Evolutionary conservation across 176 grass and related monocot species (phyloP).

Genomic region (Raddia guianensis): DNA sequence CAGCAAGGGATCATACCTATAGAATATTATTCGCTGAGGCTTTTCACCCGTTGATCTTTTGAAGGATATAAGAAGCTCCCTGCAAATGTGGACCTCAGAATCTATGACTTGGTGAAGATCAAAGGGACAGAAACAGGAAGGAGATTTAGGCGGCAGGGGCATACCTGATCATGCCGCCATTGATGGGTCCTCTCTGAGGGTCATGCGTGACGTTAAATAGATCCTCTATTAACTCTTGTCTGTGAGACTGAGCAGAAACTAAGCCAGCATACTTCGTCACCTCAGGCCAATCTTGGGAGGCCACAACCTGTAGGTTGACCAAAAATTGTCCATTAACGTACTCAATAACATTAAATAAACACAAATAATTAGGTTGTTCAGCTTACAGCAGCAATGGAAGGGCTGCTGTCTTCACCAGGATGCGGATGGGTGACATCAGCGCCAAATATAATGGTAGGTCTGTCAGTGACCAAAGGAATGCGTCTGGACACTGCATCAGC

Average conservation of each 20-base stretch:
- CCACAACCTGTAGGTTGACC: conserved; percentile 70
- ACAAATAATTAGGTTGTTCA: background rate
- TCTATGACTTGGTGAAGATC: background rate
- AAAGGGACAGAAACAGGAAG: background rate
- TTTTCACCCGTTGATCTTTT: conserved; percentile 73
- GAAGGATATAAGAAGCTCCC: conserved; percentile 92
- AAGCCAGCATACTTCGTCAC: conserved; percentile 95
- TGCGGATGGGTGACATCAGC: conserved; percentile 96
- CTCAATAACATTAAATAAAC: background rate
- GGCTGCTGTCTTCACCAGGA: conserved; percentile 91
- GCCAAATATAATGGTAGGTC: conserved; percentile 88
- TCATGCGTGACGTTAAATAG: conserved; percentile 75
- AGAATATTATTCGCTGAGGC: conserved; percentile 80
- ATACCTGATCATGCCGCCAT: conserved; percentile 88
- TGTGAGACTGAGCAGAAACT: conserved; percentile 85
- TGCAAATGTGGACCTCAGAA: conserved; percentile 39
- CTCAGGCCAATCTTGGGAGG: conserved; percentile 97
- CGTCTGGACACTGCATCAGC: conserved; percentile 75
- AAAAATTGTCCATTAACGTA: background rate
- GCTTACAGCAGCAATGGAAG: conserved; percentile 87
- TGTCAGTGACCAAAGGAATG: conserved; percentile 89
- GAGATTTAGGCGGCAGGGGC: background rate
- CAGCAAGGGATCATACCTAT: conserved; percentile 53
- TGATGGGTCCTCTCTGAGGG: conserved; percentile 61
- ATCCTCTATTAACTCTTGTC: conserved; percentile 91